A percentile compares a stretch with the other conserved stretches of the same genome.
These are phyloP conservation scores for Globisporangium yorkense DNA, from an alignment of 352 stramenopile genomes.

Conservation along the genomic window DNA sequence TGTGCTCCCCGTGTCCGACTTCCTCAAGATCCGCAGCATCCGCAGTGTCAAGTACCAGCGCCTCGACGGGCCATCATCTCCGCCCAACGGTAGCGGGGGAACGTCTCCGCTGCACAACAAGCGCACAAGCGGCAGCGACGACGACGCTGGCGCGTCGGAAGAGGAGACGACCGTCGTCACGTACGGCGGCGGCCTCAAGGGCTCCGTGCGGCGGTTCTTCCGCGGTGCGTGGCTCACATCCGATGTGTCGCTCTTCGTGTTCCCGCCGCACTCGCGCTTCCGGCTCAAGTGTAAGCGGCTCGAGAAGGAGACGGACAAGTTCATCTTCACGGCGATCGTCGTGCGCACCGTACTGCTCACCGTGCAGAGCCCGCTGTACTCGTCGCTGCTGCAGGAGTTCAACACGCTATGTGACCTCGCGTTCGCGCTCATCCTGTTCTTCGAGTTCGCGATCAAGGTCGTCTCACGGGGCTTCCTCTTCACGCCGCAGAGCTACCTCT, in stretches of 20 bases:
- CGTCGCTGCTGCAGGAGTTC: constrained; percentile 73
- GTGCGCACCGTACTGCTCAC: constrained; percentile 70
- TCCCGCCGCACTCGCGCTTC: constrained; percentile 62
- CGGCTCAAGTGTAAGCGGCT: constrained; percentile 60
- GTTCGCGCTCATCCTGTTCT: constrained; percentile 67
- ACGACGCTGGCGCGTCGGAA: not conserved
- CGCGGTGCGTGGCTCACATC: constrained; percentile 66
- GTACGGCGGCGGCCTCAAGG: constrained; percentile 1
- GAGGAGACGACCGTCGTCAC: not conserved
- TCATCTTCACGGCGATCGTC: constrained; percentile 78
- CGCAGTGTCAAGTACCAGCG: constrained; percentile 10
- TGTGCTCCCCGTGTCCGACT: constrained; percentile 58
- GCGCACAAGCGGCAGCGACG: not conserved
- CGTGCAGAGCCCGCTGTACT: constrained; percentile 74
- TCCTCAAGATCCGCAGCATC: constrained; percentile 54
- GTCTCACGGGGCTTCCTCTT: constrained; percentile 74
- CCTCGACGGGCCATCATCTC: constrained; percentile 1
- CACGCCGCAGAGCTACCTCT: constrained; percentile 76
- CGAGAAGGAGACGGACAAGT: constrained; percentile 82
- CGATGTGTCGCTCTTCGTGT: constrained; percentile 75
- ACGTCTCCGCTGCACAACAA: constrained; percentile 6
- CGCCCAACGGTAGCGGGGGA: not conserved
- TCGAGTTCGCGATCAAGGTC: constrained; percentile 84
- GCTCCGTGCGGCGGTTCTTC: constrained; percentile 43
- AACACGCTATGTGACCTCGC: constrained; percentile 65